Evolutionary conservation across 1,139 yeast genomes (phyloP).

Genomic region (Groenewaldozyma sp.): DNA sequence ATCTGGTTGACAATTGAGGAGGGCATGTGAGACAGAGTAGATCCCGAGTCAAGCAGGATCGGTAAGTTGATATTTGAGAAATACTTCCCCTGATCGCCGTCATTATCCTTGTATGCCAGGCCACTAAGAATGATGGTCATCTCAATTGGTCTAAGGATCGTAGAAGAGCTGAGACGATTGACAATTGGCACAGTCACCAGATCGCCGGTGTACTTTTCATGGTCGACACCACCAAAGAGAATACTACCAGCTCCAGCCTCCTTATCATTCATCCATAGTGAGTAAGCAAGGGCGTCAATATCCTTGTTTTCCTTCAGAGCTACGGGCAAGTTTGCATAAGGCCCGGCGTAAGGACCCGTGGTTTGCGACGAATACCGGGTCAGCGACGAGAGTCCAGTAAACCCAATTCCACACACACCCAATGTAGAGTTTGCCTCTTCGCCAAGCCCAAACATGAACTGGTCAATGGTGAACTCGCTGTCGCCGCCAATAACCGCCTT

Average conservation of each 20-base stretch:
- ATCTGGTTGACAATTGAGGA: constrained; percentile 14
- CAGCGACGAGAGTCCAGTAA: constrained; percentile 33
- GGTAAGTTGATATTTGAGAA: constrained; percentile 9
- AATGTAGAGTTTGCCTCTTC: constrained; percentile 36
- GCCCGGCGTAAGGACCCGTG: constrained; percentile 8
- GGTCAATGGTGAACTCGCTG: constrained; percentile 30
- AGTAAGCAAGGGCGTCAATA: constrained; percentile 42
- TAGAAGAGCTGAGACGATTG: constrained; percentile 5
- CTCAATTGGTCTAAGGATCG: constrained; percentile 13
- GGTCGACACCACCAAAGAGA: constrained; percentile 53
- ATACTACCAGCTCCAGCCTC: constrained; percentile 37
- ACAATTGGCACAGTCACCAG: constrained; percentile 21
- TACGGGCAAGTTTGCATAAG: constrained; percentile 18
- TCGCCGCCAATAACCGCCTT: constrained; percentile 31
- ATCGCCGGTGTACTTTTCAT: constrained; percentile 42
- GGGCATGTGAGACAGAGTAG: constrained; percentile 28
- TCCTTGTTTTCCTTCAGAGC: constrained; percentile 39
- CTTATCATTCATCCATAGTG: constrained; percentile 41
- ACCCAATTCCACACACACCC: constrained; percentile 48
- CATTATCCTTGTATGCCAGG: constrained; percentile 7
- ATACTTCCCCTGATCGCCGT: constrained; percentile 5
- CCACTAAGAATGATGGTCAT: constrained; percentile 14
- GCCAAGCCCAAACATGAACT: constrained; percentile 40
- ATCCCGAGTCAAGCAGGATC: constrained; percentile 31
- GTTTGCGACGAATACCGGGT: constrained; percentile 9